phyloP scores from a whole-genome alignment of 2,329 filamentous ascomycete genomes.

The Ophiostoma ips region DNA sequence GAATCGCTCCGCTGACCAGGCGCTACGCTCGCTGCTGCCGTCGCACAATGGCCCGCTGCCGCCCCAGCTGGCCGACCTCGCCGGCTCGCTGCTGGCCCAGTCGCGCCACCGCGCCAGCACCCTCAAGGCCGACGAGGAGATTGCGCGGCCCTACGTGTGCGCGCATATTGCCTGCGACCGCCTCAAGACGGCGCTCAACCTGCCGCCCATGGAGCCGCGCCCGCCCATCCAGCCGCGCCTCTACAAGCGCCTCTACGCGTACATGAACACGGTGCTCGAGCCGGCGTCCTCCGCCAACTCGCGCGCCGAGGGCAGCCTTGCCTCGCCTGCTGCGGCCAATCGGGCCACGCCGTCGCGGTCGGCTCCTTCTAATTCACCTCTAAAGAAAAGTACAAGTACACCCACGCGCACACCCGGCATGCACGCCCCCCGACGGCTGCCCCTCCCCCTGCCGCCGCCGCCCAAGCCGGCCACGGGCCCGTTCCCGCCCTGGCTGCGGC shows the following conservation, averaged over 20 bases:
- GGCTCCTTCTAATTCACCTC: too few species aligned
- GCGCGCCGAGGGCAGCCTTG: not conserved
- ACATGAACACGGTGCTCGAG: conserved; percentile 58
- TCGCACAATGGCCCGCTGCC: conserved; percentile 56
- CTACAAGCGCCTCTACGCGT: conserved; percentile 72
- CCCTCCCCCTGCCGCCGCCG: not conserved
- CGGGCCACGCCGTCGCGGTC: too few species aligned
- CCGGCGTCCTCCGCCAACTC: not conserved
- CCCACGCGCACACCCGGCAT: not conserved
- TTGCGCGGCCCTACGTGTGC: conserved; percentile 72
- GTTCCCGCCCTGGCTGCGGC: conserved; percentile 49
- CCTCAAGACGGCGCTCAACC: conserved; percentile 63
- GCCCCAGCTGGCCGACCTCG: conserved; percentile 53
- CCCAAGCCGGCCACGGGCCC: not conserved
- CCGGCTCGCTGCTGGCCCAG: conserved; percentile 62
- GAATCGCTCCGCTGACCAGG: conserved; percentile 62
- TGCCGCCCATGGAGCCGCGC: conserved; percentile 60
- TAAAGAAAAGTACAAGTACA: not conserved
- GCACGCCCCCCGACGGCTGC: conserved; percentile 21
- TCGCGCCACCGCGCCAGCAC: conserved; percentile 64
- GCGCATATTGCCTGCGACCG: conserved; percentile 82
- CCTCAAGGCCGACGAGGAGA: conserved; percentile 74
- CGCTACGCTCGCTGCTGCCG: conserved; percentile 59
- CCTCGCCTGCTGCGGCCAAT: conserved; percentile 13
- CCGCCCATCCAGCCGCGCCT: conserved; percentile 67